These are phyloP conservation scores for Triticum monococcum DNA, from an alignment of 176 grass and related monocot species.

Conservation along the genomic window DNA sequence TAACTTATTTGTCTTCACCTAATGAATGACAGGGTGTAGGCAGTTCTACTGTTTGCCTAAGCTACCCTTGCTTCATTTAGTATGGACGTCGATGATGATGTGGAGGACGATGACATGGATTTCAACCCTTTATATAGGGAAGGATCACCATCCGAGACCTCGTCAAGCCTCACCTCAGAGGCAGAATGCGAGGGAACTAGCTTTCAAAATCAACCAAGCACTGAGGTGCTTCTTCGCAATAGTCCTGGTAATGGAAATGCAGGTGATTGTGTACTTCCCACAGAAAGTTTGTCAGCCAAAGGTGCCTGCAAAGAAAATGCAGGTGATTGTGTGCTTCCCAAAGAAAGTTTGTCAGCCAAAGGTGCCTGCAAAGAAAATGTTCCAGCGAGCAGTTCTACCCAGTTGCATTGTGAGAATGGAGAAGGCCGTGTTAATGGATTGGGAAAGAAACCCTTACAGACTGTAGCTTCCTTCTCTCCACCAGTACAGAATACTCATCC, in stretches of 20 bases:
- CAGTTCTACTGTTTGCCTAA: constrained; percentile 10
- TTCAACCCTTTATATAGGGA: constrained; percentile 73
- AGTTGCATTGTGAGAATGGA: constrained; percentile 17
- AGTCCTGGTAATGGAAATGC: constrained; percentile 24
- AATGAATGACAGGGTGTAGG: constrained; percentile 15
- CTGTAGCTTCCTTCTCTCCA: constrained; percentile 9
- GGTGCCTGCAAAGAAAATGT: constrained; percentile 3
- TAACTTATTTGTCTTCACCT: constrained; percentile 26
- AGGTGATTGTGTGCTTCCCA: constrained; percentile 13
- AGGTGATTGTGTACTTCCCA: constrained; percentile 14
- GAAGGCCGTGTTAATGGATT: constrained; percentile 28
- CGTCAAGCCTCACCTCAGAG: constrained; percentile 79
- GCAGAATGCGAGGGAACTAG: constrained; percentile 43
- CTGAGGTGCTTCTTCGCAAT: neutral
- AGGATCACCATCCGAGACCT: constrained; percentile 68
- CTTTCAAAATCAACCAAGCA: constrained; percentile 27
- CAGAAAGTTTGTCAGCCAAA: constrained; percentile 16
- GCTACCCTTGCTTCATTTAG: neutral
- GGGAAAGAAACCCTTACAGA: constrained; percentile 26
- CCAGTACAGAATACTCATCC: constrained; percentile 5
- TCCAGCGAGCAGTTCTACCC: constrained; percentile 18
- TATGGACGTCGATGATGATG: constrained; percentile 79
- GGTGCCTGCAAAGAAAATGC: constrained; percentile 18
- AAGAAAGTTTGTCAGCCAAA: constrained; percentile 17
- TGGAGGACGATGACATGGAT: constrained; percentile 89